Evolutionary conservation across 768 basidiomycete species (phyloP).

Genomic region (Tephrocybe sp.): DNA sequence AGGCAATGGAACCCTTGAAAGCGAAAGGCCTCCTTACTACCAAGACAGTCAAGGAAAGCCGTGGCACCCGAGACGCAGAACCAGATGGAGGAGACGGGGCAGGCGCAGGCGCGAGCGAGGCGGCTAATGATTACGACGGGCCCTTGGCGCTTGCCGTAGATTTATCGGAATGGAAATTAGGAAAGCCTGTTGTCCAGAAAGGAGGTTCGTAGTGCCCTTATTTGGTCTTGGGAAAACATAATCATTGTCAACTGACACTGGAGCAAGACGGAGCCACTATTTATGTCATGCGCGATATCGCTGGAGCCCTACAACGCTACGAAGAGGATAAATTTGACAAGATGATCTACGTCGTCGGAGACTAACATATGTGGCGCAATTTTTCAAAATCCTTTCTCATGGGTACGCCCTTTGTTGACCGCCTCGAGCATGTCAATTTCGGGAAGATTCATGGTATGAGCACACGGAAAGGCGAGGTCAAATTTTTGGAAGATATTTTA

Average conservation of each 20-base stretch:
- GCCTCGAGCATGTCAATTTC: slow-evolving; percentile 86
- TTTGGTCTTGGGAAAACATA: no score
- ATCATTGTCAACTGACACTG: no score
- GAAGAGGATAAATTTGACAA: slow-evolving; percentile 82
- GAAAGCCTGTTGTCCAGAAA: slow-evolving; percentile 85
- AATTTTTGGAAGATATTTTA: slow-evolving; percentile 91
- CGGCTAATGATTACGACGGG: slow-evolving; percentile 14
- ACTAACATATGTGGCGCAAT: slow-evolving; percentile 86
- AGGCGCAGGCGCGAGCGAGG: not conserved
- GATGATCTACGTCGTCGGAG: slow-evolving; percentile 91
- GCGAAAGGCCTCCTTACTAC: slow-evolving; percentile 52
- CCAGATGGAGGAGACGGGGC: not conserved
- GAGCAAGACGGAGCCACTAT: slow-evolving; percentile 95
- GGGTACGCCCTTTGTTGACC: slow-evolving; percentile 80
- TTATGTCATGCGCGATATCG: slow-evolving; percentile 93
- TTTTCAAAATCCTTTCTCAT: slow-evolving; percentile 93
- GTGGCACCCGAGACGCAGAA: not conserved
- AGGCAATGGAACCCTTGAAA: slow-evolving; percentile 63
- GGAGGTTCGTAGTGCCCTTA: no score
- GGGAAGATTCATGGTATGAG: slow-evolving; percentile 94
- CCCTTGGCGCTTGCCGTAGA: slow-evolving; percentile 85
- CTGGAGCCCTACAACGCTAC: slow-evolving; percentile 86
- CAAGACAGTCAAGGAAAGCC: slow-evolving; percentile 6
- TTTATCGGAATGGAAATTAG: slow-evolving; percentile 85
- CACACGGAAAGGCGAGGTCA: slow-evolving; percentile 87